Conservation (phyloP, 116 monocot genomes). For the Thalassia testudinum region DNA sequence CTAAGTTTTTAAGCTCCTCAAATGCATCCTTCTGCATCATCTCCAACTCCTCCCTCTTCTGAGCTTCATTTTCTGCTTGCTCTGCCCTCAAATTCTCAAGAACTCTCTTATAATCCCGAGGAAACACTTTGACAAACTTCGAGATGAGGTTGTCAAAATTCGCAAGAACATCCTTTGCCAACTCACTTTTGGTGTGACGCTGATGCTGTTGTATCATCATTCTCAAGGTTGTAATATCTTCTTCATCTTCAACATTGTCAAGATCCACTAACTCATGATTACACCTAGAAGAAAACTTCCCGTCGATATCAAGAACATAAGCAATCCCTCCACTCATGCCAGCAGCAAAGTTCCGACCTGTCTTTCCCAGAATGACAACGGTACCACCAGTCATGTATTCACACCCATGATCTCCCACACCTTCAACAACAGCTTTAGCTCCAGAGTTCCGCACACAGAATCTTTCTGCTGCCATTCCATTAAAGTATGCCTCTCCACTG, state of each 20-base stretch:
- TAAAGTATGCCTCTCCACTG: slow-evolving; percentile 79
- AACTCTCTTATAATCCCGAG: slow-evolving; percentile 89
- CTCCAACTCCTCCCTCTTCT: slow-evolving; percentile 41
- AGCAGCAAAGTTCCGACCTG: slow-evolving; percentile 92
- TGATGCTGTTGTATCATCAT: slow-evolving; percentile 99
- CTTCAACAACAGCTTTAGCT: slow-evolving; percentile 90
- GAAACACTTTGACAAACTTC: slow-evolving; percentile 92
- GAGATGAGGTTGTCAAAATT: slow-evolving; percentile 53
- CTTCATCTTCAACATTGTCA: slow-evolving; percentile 70
- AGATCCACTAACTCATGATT: slow-evolving; percentile 78
- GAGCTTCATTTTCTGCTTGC: slow-evolving; percentile 48
- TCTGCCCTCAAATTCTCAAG: slow-evolving; percentile 56
- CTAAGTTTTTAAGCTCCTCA: slow-evolving; percentile 60
- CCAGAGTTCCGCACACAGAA: slow-evolving; percentile 95
- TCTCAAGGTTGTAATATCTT: slow-evolving; percentile 65
- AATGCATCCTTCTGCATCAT: slow-evolving; percentile 68
- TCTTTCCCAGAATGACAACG: slow-evolving; percentile 76
- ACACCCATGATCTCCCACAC: slow-evolving; percentile 94
- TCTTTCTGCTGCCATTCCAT: slow-evolving; percentile 95
- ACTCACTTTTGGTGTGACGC: slow-evolving; percentile 54
- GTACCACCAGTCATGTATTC: slow-evolving; percentile 97
- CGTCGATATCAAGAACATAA: slow-evolving; percentile 75
- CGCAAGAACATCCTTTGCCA: slow-evolving; percentile 61
- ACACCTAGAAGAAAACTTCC: slow-evolving; percentile 48
- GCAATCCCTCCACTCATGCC: slow-evolving; percentile 98